Base-by-base conservation (phyloP, 2,329 filamentous ascomycete species). In the Plectosphaerella sp. region DNA sequence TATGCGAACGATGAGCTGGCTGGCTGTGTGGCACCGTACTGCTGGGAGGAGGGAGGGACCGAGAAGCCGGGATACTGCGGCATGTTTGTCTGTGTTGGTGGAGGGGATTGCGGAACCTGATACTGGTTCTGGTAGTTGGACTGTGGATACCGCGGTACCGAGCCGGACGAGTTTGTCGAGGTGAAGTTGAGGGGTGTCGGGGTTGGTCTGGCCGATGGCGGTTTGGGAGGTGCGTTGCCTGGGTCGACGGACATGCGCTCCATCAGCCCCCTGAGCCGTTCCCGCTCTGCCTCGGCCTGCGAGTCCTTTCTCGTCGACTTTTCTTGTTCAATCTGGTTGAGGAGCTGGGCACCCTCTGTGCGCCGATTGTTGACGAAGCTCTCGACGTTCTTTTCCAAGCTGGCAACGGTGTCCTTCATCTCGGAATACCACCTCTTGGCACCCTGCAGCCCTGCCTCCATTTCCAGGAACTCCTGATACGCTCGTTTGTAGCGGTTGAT, bases 281-380 rank as follows among this genome's bases (percentile, higher is more conserved):
- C 91, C 52, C 90, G 86, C 67, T 97, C 93, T 49, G 88, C 79
- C 61, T 96, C 91, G 33, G 91, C 91, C 53, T 82, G 78, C 4
- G 74, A 71, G 49, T 65, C 72, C 66, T 82, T 80, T 64, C 67
- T 86, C 48, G 79, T 82, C 5, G 83, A 80, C 62, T 87, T 87
- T 48, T 88, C 84, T 59, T 88, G 85, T 68, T 96, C 91, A 57
- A 99, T 99, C 60, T 91, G 88, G 59, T 83, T 85, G 36, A 99
- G 80, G 5, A 99, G 80, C 66, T 96, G 90, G 0, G 91, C 90
- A 4, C 94, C 94, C 73, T 99, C 94, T 1, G 89, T 87, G 54
- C 92, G 79, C 49, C 94, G 83, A 68, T 99, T 99, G 73, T 91
- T 95, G 58, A 99, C 92, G 70, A 99, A 99, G 0, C 88, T 89